These are phyloP conservation scores for Sparassis latifolia DNA, from an alignment of 1,284 basidiomycete species.

Conservation along the genomic window DNA sequence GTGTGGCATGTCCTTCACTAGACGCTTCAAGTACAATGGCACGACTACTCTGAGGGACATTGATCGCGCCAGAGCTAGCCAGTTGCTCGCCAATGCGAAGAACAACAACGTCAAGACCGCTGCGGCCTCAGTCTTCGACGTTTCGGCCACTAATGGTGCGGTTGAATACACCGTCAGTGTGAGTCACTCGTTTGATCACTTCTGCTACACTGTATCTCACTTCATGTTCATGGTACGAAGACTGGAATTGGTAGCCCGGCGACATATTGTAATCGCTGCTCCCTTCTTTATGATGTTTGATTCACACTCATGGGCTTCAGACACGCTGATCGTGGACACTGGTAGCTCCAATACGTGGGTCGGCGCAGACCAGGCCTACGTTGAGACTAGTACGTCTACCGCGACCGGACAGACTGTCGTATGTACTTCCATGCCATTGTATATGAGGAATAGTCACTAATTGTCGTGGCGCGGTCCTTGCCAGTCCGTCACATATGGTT, in stretches of 20 bases:
- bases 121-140: slow-evolving; percentile 7
- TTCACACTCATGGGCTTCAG: not conserved
- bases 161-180: slow-evolving; percentile 20
- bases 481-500: slow-evolving; percentile 27
- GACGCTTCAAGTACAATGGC: slow-evolving; percentile 13
- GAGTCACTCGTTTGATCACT: not conserved
- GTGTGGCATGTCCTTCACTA: slow-evolving; percentile 14
- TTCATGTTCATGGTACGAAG: slow-evolving; percentile 6
- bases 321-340: slow-evolving; percentile 21
- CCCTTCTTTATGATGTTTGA: not conserved
- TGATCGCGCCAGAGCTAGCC: slow-evolving; percentile 13
- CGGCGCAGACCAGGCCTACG: slow-evolving; percentile 36
- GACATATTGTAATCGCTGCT: slow-evolving; percentile 15
- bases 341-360: slow-evolving; percentile 42
- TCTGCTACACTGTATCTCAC: not conserved
- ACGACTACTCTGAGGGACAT: slow-evolving; percentile 9
- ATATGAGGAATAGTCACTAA: slow-evolving; percentile 4
- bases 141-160: slow-evolving; percentile 19
- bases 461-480: not conserved
- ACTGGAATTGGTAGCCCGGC: slow-evolving; percentile 23
- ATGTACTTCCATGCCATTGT: not conserved
- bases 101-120: not conserved
- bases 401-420: slow-evolving; percentile 24
- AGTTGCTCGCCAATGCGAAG: slow-evolving; percentile 3
- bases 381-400: slow-evolving; percentile 29